These are phyloP conservation scores for Nemophila menziesii DNA, from an alignment of 257 asterid species.

Conservation along the genomic window DNA sequence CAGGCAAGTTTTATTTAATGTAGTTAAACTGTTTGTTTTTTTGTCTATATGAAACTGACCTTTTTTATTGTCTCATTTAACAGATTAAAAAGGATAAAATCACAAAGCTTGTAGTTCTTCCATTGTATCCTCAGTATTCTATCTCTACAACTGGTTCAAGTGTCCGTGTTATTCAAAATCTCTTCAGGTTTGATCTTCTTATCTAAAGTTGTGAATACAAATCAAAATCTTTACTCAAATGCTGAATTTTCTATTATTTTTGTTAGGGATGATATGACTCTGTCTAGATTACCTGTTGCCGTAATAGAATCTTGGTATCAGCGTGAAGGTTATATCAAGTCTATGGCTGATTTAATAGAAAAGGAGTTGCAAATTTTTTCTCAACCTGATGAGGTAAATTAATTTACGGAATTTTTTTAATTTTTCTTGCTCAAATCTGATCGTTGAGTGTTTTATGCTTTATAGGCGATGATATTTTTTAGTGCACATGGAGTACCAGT, in stretches of 20 bases:
- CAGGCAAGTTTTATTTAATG: slow-evolving; percentile 33
- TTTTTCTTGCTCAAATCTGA: slow-evolving; percentile 1
- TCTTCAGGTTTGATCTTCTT: slow-evolving; percentile 40
- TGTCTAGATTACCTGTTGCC: slow-evolving; percentile 72
- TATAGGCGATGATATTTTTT: slow-evolving; percentile 77
- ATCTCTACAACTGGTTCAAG: slow-evolving; percentile 97
- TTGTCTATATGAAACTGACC: background rate
- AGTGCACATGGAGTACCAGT: slow-evolving; percentile 98
- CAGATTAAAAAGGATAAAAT: slow-evolving; percentile 82
- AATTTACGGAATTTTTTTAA: too few relatives aligned
- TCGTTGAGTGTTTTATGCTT: slow-evolving; percentile 6
- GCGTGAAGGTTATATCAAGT: slow-evolving; percentile 71
- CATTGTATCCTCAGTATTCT: slow-evolving; percentile 92
- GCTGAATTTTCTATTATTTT: slow-evolving; percentile 8
- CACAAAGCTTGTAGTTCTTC: slow-evolving; percentile 79
- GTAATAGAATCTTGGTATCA: slow-evolving; percentile 92
- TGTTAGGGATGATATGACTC: slow-evolving; percentile 47
- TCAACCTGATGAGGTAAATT: slow-evolving; percentile 52
- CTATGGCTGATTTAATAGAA: slow-evolving; percentile 89
- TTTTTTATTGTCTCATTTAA: slow-evolving; percentile 4
- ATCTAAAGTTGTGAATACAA: background rate
- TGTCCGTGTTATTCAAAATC: slow-evolving; percentile 66
- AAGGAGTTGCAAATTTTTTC: slow-evolving; percentile 52
- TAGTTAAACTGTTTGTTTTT: background rate
- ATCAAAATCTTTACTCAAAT: slow-evolving; percentile 5